These are phyloP conservation scores for Rugonectria rugulosa DNA, from an alignment of 2,329 filamentous ascomycete species.

Conservation along the genomic window DNA sequence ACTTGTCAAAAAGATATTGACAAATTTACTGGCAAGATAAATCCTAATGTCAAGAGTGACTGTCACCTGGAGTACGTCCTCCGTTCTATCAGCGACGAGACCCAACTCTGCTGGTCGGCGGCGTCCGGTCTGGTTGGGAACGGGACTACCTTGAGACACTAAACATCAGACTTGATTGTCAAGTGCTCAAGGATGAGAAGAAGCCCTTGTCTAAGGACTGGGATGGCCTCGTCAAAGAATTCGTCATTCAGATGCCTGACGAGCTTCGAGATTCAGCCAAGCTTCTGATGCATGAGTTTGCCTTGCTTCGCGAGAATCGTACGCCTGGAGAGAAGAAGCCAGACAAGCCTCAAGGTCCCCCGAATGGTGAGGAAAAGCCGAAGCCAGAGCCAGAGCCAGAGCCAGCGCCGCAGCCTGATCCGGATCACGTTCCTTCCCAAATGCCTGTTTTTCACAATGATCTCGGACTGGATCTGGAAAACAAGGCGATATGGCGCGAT, in stretches of 20 bases:
- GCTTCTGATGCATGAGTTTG: no score
- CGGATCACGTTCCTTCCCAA: no score
- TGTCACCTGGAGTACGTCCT: background rate
- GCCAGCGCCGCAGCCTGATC: no score
- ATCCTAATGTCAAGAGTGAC: no score
- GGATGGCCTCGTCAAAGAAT: no score
- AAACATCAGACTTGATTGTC: background rate
- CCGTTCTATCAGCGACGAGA: slow-evolving; percentile 44
- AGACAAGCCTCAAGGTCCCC: background rate
- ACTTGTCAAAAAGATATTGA: no score
- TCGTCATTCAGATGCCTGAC: background rate
- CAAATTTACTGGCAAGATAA: no score
- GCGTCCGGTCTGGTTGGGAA: slow-evolving; percentile 49
- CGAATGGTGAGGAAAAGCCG: background rate
- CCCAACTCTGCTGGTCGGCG: slow-evolving; percentile 48
- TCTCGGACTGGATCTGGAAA: background rate
- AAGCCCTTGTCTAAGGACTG: no score
- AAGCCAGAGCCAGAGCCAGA: no score
- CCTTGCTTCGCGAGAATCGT: no score
- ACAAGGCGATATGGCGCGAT: background rate
- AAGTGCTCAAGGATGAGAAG: no score
- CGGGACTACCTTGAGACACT: slow-evolving; percentile 43
- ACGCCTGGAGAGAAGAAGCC: no score
- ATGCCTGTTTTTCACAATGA: slow-evolving; percentile 8
- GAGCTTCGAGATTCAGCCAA: background rate